Evolutionary conservation across 345 rosid species (phyloP), one percentile per base, ranked within the genome.

Genomic region (Xanthoceras sorbifolium): DNA sequence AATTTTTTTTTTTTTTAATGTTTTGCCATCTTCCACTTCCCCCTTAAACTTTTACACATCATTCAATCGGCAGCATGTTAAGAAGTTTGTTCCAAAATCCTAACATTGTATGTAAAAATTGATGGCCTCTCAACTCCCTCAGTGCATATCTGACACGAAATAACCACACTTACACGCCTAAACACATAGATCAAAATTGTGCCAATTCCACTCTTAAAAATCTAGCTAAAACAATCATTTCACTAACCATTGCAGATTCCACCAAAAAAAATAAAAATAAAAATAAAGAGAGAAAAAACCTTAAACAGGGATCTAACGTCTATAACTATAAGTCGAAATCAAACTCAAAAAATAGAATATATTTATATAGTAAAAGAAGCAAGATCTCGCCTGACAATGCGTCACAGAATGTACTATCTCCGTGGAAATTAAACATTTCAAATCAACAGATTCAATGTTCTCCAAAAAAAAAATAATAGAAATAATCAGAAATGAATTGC

Each of bases 331-430:
- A 23, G 12, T 22, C 12, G 26, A 68, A 40, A 9, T 15, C 11
- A 65, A 62, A 40, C 3, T 55, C 7, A 11, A 62, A 25, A 0
- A 66, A n/a, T n/a, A n/a, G n/a, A n/a, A n/a, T n/a, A n/a, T n/a
- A n/a, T n/a, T n/a, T n/a, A n/a, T 42, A 42, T 42, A 42, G 10
- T 42, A 42, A 42, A 40, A 42, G 12, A 42, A 42, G 46, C 17
- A 62, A 79, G 89, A 86, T 82, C 87, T 84, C 65, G 36, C 69
- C 62, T 5, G 44, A 34, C 29, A 71, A 40, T 18, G 52, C 69
- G 57, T 57, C 63, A 1, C 61, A 29, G 71, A 64, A 72, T 70
- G 64, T 14, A 48, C 26, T 12, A 29, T 68, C 61, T 54, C 76
- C 23, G 5, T n/a, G n/a, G 9, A 69, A 68, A 69, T 34, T 22